Evolutionary conservation across 1,284 basidiomycete species (phyloP).

Genomic region (Ceratobasidium sp.): DNA sequence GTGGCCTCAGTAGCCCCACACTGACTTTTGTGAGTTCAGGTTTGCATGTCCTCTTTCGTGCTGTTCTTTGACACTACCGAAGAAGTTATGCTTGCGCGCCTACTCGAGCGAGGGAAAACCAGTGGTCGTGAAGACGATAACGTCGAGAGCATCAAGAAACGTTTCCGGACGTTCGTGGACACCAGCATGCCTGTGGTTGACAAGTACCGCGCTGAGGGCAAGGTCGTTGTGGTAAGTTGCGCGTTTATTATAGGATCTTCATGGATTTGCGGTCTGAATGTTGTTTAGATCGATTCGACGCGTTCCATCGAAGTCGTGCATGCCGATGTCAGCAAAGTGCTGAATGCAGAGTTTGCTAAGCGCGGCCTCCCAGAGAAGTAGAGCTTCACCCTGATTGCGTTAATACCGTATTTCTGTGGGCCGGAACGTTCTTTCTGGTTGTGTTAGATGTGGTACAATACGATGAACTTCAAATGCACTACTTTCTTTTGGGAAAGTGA

Average conservation of each 20-base stretch:
- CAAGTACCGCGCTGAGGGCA: conserved; percentile 75
- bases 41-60: conserved; percentile 82
- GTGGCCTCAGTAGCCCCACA: background rate
- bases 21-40: conserved; percentile 59
- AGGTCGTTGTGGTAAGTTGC: conserved; percentile 81
- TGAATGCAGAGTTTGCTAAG: conserved; percentile 58
- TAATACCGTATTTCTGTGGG: background rate
- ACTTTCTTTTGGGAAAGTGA: background rate
- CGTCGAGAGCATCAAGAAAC: conserved; percentile 93
- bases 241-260: conserved; percentile 10
- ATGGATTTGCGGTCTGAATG: background rate
- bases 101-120: conserved; percentile 92
- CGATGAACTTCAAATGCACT: background rate
- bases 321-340: conserved; percentile 65
- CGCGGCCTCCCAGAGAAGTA: conserved; percentile 40
- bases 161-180: conserved; percentile 94
- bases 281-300: conserved; percentile 78
- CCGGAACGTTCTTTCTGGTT: background rate
- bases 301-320: conserved; percentile 80
- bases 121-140: conserved; percentile 98
- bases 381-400: background rate
- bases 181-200: conserved; percentile 98
- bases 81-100: conserved; percentile 85
- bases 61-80: conserved; percentile 93
- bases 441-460: background rate